phyloP scores from a whole-genome alignment of 495 filamentous ascomycete species.

The Annulohypoxylon bovei region DNA sequence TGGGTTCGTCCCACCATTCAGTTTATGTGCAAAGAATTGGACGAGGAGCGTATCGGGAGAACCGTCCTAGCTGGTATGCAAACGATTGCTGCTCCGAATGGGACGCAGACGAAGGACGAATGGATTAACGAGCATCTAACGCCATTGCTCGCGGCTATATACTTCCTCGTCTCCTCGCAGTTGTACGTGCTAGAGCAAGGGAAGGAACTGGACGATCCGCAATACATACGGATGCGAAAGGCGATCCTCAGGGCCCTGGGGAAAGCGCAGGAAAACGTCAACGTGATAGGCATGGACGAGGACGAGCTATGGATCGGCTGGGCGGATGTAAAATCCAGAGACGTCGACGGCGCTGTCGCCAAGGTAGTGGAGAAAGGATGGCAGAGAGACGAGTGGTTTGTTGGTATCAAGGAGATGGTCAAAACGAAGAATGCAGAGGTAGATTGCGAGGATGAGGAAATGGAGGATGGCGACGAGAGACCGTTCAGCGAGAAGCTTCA shows the following conservation, averaged over 20 bases:
- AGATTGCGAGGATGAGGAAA: conserved; percentile 39
- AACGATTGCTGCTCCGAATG: conserved; percentile 51
- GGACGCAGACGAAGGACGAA: conserved; percentile 54
- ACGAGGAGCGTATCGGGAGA: conserved; percentile 50
- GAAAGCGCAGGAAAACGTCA: conserved; percentile 47
- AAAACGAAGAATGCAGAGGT: conserved; percentile 25
- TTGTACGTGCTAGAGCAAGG: conserved; percentile 51
- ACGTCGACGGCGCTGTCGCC: conserved; percentile 69
- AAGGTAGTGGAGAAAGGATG: conserved; percentile 67
- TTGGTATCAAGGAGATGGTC: conserved; percentile 54
- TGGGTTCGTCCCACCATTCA: conserved; percentile 76
- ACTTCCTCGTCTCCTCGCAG: conserved; percentile 66
- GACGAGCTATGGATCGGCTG: conserved; percentile 61
- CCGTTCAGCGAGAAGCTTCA: conserved; percentile 45
- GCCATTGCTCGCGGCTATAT: conserved; percentile 71
- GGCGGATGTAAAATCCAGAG: conserved; percentile 53
- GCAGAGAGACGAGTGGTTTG: conserved; percentile 76
- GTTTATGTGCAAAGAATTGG: conserved; percentile 63
- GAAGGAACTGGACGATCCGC: conserved; percentile 49
- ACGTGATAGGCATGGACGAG: conserved; percentile 45
- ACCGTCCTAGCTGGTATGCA: conserved; percentile 57
- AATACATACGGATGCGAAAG: conserved; percentile 52
- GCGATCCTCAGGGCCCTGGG: conserved; percentile 52
- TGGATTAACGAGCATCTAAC: conserved; percentile 64
- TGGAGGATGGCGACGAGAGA: conserved; percentile 40